Conservation (phyloP, 345 rosid species). For the Brassica napus region DNA sequence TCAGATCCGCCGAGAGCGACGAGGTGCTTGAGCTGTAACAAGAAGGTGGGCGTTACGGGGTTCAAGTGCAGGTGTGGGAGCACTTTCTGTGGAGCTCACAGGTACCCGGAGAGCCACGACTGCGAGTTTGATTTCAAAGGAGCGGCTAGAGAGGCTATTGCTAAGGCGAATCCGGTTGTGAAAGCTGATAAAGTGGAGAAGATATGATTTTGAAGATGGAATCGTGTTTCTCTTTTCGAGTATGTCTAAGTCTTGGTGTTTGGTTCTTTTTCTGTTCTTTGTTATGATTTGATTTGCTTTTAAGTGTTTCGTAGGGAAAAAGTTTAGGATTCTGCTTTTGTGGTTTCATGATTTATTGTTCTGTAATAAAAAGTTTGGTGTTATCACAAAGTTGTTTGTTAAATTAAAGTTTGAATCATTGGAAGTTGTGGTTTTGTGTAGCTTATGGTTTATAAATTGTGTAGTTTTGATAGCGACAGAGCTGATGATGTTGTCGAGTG, state of each 20-base stretch:
- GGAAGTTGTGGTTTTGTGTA: not conserved
- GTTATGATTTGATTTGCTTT: constrained; percentile 26
- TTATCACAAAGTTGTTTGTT: not conserved
- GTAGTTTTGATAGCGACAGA: not conserved
- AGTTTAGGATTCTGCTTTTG: constrained; percentile 22
- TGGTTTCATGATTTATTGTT: constrained; percentile 29
- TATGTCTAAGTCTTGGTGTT: constrained; percentile 17
- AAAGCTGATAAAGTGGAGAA: constrained; percentile 74
- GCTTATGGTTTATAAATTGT: not conserved
- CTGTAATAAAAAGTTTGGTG: not conserved
- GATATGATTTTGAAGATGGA: constrained; percentile 42
- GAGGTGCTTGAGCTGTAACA: constrained; percentile 67
- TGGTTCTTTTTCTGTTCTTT: constrained; percentile 13
- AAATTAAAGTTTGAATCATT: not conserved
- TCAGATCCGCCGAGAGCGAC: constrained; percentile 26
- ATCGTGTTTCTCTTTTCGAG: not conserved
- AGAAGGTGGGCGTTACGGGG: constrained; percentile 79
- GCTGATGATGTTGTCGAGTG: not conserved
- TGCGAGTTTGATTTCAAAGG: constrained; percentile 81
- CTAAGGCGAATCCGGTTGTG: constrained; percentile 74
- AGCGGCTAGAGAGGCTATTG: constrained; percentile 60
- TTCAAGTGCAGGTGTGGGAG: constrained; percentile 80
- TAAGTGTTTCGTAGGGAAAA: constrained; percentile 6
- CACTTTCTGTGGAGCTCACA: constrained; percentile 72
- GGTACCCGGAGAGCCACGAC: constrained; percentile 80